Conservation (phyloP, 352 stramenopile genomes). For the Globisporangium paroecandrum region DNA sequence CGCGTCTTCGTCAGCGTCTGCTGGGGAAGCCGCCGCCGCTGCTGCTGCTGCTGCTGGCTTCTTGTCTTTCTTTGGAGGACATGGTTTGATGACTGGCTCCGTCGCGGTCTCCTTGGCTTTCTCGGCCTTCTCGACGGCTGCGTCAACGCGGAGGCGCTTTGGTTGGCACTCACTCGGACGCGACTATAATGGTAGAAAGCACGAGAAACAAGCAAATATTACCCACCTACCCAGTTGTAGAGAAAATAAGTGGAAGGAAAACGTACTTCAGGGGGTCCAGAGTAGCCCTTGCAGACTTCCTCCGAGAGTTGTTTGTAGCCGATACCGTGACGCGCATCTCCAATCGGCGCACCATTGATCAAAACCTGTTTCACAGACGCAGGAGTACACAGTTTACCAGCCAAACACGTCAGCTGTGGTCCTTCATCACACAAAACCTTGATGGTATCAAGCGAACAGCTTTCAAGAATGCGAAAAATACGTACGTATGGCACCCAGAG, state of each 20-base stretch:
- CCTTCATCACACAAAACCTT: neutral
- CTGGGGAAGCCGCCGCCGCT: neutral
- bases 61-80: constrained; percentile 59
- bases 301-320: constrained; percentile 62
- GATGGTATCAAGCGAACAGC: neutral
- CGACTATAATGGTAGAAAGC: constrained; percentile 20
- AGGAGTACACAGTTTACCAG: neutral
- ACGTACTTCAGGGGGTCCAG: constrained; percentile 39
- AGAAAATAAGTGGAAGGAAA: neutral
- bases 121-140: constrained; percentile 12
- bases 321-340: constrained; percentile 60
- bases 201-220: neutral
- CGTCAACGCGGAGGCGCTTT: constrained; percentile 58
- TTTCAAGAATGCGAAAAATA: neutral
- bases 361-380: constrained; percentile 35
- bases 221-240: neutral
- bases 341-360: constrained; percentile 53
- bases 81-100: constrained; percentile 57
- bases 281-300: constrained; percentile 66
- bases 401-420: neutral
- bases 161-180: constrained; percentile 47
- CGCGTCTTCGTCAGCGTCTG: constrained; percentile 38
- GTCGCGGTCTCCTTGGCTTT: constrained; percentile 31
- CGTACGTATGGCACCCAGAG: constrained; percentile 74
- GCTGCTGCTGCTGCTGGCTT: constrained; percentile 17